A percentile compares a stretch with the other conserved stretches of the same genome.
Evolutionary conservation across 192 early-diverging fungal genomes (phyloP).

Genomic region (Pilobolus umbonatus): DNA sequence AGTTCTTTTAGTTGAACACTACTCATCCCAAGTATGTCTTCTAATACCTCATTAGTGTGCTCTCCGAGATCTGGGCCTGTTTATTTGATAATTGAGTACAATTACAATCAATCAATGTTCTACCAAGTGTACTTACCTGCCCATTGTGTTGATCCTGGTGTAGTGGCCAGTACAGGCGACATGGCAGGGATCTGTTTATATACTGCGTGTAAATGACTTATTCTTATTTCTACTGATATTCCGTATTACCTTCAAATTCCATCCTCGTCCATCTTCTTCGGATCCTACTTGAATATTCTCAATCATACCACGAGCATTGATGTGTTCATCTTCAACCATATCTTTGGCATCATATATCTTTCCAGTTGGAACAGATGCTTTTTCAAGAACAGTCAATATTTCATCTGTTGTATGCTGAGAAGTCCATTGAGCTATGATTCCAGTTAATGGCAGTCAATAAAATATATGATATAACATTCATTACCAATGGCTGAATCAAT

Average conservation of each 20-base stretch:
- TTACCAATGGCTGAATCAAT: constrained; percentile 43
- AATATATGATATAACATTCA: background rate
- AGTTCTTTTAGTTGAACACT: constrained; percentile 24
- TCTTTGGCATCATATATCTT: constrained; percentile 46
- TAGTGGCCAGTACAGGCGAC: constrained; percentile 32
- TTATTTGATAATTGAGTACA: background rate
- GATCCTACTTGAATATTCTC: constrained; percentile 35
- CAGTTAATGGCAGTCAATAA: background rate
- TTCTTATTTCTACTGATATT: background rate
- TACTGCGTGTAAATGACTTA: background rate
- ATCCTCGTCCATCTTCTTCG: constrained; percentile 34
- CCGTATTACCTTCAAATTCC: constrained; percentile 34
- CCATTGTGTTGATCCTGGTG: constrained; percentile 47
- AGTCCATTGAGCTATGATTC: constrained; percentile 32
- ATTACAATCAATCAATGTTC: background rate
- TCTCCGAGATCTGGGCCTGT: constrained; percentile 41
- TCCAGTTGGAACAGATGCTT: constrained; percentile 43
- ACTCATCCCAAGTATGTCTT: constrained; percentile 25
- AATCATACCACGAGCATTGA: constrained; percentile 40
- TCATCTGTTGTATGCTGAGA: constrained; percentile 28
- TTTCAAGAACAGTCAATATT: constrained; percentile 28
- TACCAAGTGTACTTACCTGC: constrained; percentile 22
- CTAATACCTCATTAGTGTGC: constrained; percentile 38
- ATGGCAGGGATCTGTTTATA: constrained; percentile 34
- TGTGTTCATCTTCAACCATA: constrained; percentile 43